phyloP scores from a whole-genome alignment of 805 yeast species.

The Metschnikowia lochheadii region DNA sequence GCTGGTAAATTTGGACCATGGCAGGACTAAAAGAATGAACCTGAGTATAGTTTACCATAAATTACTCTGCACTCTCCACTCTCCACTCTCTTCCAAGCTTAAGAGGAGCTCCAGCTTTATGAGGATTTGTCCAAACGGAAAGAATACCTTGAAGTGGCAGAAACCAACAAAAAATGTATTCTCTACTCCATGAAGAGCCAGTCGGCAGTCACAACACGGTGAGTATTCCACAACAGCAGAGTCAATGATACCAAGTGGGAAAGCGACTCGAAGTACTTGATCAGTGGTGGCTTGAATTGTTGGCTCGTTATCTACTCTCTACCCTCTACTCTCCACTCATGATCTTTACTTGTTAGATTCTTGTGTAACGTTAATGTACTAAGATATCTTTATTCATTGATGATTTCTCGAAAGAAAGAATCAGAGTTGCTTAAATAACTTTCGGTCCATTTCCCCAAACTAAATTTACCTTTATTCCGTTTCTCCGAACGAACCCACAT shows the following conservation, averaged over 20 bases:
- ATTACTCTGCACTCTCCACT: too few species aligned
- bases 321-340: too few species aligned
- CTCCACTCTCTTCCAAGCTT: conserved; percentile 28
- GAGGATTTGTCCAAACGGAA: conserved; percentile 66
- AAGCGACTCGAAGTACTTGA: conserved; percentile 63
- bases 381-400: too few species aligned
- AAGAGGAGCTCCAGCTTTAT: conserved; percentile 64
- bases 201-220: conserved; percentile 69
- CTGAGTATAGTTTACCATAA: too few species aligned
- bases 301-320: conserved; percentile 68
- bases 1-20: too few species aligned
- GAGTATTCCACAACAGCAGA: conserved; percentile 92
- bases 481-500: neutral
- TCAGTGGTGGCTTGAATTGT: conserved; percentile 81
- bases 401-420: too few species aligned
- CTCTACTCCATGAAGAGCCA: conserved; percentile 56
- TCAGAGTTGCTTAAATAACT: too few species aligned
- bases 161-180: conserved; percentile 79
- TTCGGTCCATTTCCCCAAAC: too few species aligned
- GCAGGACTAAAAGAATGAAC: too few species aligned
- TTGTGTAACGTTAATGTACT: too few species aligned
- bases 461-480: too few species aligned
- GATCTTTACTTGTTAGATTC: too few species aligned
- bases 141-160: conserved; percentile 74
- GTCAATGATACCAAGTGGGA: conserved; percentile 80